Percentiles rank a stretch among this genome's conserved stretches.
Evolutionary conservation across 352 stramenopile genomes (phyloP).

Genomic region (Pythium vanterpoolii): DNA sequence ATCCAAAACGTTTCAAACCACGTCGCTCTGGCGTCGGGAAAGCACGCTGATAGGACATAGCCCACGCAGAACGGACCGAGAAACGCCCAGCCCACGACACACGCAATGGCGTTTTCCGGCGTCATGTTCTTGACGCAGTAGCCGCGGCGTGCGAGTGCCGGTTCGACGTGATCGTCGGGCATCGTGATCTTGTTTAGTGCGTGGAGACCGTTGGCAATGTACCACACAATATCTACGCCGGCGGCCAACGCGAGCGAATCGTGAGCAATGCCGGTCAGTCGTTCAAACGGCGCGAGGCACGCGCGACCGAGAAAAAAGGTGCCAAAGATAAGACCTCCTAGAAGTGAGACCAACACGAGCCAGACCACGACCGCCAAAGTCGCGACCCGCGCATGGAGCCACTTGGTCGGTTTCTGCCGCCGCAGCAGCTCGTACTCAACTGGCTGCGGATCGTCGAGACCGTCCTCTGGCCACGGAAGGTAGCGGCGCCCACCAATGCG

Average conservation of each 20-base stretch:
- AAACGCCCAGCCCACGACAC: conserved; percentile 65
- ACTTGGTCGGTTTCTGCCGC: conserved; percentile 44
- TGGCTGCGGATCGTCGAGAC: conserved; percentile 58
- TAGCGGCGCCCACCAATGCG: conserved; percentile 72
- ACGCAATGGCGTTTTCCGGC: conserved; percentile 38
- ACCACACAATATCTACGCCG: conserved; percentile 75
- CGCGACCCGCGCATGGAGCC: conserved; percentile 44
- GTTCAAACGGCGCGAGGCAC: conserved; percentile 69
- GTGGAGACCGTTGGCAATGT: conserved; percentile 63
- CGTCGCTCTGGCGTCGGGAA: conserved; percentile 42
- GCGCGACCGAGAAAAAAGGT: conserved; percentile 64
- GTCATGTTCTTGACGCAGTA: conserved; percentile 74
- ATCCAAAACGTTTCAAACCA: conserved; percentile 64
- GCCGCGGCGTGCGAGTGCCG: conserved; percentile 47
- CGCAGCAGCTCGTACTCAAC: conserved; percentile 73
- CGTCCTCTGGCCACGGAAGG: conserved; percentile 82
- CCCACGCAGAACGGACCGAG: conserved; percentile 71
- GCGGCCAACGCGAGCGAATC: conserved; percentile 73
- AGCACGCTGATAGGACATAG: conserved; percentile 49
- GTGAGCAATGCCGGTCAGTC: conserved; percentile 61
- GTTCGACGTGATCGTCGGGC: conserved; percentile 59
- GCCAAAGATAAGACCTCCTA: conserved; percentile 64
- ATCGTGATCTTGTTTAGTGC: conserved; percentile 56
- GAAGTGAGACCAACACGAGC: conserved; percentile 52
- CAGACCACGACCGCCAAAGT: conserved; percentile 55